A percentile compares a stretch with the other conserved stretches of the same genome.
Evolutionary conservation across 352 stramenopile species (phyloP).

Genomic region (Globisporangium uncinulatum): DNA sequence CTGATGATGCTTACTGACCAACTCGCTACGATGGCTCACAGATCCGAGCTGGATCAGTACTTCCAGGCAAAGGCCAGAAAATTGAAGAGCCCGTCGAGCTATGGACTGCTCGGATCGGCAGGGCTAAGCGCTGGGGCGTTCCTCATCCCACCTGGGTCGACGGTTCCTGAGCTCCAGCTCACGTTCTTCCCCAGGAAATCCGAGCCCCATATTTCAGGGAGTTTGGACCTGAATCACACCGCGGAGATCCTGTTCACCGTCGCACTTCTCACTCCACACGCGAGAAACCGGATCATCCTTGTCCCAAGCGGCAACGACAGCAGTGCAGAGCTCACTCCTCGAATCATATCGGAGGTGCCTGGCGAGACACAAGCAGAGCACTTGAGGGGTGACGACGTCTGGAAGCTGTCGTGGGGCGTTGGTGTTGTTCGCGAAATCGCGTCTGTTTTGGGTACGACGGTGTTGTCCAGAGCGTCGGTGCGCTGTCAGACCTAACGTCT

Average conservation of each 20-base stretch:
- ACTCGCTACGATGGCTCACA: constrained; percentile 6
- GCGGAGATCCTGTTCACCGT: constrained; percentile 77
- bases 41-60: constrained; percentile 39
- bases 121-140: constrained; percentile 75
- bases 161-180: constrained; percentile 79
- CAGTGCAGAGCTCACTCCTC: constrained; percentile 33
- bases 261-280: constrained; percentile 55
- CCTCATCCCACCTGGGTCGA: constrained; percentile 59
- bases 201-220: constrained; percentile 71
- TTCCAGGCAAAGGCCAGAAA: constrained; percentile 29
- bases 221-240: constrained; percentile 29
- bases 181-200: constrained; percentile 85
- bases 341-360: constrained; percentile 44
- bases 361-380: constrained; percentile 41
- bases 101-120: constrained; percentile 52
- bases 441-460: constrained; percentile 29
- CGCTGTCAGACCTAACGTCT: background rate
- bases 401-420: constrained; percentile 60
- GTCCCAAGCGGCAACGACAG: constrained; percentile 26
- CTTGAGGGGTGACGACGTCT: constrained; percentile 42
- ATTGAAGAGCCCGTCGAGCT: constrained; percentile 29
- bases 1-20: background rate
- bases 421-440: constrained; percentile 51
- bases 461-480: background rate
- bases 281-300: constrained; percentile 43